Percentiles rank a stretch among this genome's conserved stretches.
Conservation (phyloP, 2,329 filamentous ascomycete genomes). For the Fusarium tupiense region DNA sequence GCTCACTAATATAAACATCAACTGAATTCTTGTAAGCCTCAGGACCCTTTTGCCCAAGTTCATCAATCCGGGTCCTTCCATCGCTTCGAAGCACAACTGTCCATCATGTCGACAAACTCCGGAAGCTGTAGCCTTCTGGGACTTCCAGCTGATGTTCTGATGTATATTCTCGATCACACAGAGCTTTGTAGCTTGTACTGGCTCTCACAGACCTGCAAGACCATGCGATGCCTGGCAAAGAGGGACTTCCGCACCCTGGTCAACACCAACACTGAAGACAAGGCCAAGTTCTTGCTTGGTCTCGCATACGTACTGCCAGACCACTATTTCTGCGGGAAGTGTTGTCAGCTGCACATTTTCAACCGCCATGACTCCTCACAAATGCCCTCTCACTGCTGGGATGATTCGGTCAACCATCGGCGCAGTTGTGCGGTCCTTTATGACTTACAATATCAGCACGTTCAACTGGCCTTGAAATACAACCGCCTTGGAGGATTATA, state of each 20-base stretch:
- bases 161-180: background rate
- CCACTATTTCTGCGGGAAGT: rapidly evolving
- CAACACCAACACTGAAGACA: background rate
- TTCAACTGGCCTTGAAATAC: background rate
- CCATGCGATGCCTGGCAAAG: background rate
- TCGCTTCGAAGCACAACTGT: background rate
- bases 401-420: background rate
- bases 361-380: rapidly evolving
- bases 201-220: background rate
- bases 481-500: background rate
- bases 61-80: background rate
- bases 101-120: background rate
- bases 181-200: background rate
- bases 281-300: background rate
- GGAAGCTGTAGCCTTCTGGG: background rate
- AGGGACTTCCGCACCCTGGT: background rate
- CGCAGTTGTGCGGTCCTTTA: background rate
- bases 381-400: background rate
- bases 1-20: background rate
- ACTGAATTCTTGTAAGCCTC: background rate
- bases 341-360: background rate
- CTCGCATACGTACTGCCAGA: background rate
- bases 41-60: background rate
- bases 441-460: background rate
- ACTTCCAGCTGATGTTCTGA: background rate